These are phyloP conservation scores for Plasmodium falciparum DNA, from an alignment of 169 alveolate genomes.

Conservation along the genomic window DNA sequence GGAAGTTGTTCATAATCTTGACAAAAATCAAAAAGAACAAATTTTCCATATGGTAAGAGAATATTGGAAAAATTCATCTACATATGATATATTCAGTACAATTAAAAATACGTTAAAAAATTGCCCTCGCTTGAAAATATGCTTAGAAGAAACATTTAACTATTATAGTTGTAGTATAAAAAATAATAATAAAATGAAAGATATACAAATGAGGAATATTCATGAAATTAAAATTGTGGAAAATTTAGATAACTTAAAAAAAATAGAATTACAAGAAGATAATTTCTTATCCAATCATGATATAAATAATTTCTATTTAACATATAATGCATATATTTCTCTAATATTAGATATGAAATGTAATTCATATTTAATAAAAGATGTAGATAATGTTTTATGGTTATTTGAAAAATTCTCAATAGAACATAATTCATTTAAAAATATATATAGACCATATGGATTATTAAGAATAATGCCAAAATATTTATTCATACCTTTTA, in stretches of 20 bases:
- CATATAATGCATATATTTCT: conserved; percentile 79
- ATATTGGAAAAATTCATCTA: conserved; percentile 82
- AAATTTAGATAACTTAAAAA: conserved; percentile 63
- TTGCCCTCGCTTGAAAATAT: conserved; percentile 82
- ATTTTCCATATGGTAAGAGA: conserved; percentile 77
- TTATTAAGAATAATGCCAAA: conserved; percentile 79
- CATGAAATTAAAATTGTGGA: conserved; percentile 67
- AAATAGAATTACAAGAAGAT: conserved; percentile 45
- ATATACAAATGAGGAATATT: conserved; percentile 43
- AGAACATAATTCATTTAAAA: conserved; percentile 42
- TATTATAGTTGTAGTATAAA: conserved; percentile 70
- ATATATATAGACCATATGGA: conserved; percentile 62
- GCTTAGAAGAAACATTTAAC: conserved; percentile 81
- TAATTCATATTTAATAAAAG: conserved; percentile 75
- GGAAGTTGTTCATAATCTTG: too few species aligned
- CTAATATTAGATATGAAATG: conserved; percentile 75
- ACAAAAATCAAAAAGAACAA: background rate
- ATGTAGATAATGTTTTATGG: conserved; percentile 76
- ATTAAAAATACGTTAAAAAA: conserved; percentile 80
- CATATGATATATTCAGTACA: conserved; percentile 82
- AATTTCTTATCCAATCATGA: conserved; percentile 34
- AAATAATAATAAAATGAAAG: conserved; percentile 49
- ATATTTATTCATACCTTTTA: conserved; percentile 82
- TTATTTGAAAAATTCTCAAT: conserved; percentile 83
- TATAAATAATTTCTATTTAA: conserved; percentile 57